Percentiles rank a stretch among this genome's conserved stretches.
phyloP scores from a whole-genome alignment of 1,139 yeast species.

The Petasospora fabianii region DNA sequence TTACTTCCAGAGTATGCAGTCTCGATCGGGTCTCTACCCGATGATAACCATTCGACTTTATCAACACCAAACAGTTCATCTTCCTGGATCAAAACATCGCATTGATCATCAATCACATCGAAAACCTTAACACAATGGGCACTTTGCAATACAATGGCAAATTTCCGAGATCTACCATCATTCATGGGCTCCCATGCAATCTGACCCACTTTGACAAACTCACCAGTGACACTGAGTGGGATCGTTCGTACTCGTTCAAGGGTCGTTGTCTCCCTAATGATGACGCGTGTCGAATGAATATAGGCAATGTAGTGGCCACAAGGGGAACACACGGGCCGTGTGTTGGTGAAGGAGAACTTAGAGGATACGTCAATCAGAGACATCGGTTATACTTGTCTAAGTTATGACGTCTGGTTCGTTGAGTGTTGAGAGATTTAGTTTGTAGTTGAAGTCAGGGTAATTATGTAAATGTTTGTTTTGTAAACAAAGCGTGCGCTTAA shows the following conservation, averaged over 20 bases:
- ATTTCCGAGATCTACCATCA: slow-evolving; percentile 5
- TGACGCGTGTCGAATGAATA: slow-evolving; percentile 12
- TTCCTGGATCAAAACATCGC: slow-evolving; percentile 17
- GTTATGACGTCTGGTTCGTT: not conserved
- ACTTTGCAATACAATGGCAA: slow-evolving; percentile 15
- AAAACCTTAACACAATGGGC: slow-evolving; percentile 9
- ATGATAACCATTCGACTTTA: slow-evolving; percentile 18
- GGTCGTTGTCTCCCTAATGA: slow-evolving; percentile 15
- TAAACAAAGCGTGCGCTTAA: not conserved
- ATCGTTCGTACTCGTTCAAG: slow-evolving; percentile 13
- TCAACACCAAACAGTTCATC: slow-evolving; percentile 20
- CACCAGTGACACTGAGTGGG: not conserved
- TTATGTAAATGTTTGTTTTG: too few relatives aligned
- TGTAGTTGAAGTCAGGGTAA: too few relatives aligned
- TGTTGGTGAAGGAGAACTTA: slow-evolving; percentile 13
- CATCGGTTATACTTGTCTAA: slow-evolving; percentile 5
- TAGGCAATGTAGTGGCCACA: slow-evolving; percentile 19
- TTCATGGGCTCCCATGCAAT: slow-evolving; percentile 19
- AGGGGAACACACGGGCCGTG: slow-evolving; percentile 14
- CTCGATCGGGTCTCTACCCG: slow-evolving; percentile 5
- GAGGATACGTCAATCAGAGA: slow-evolving; percentile 17
- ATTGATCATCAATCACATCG: slow-evolving; percentile 15
- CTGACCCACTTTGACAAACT: slow-evolving; percentile 16
- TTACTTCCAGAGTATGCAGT: slow-evolving; percentile 20
- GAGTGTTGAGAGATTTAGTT: not conserved